phyloP scores from a whole-genome alignment of 495 filamentous ascomycete species.

The Aspergillus cavernicola region DNA sequence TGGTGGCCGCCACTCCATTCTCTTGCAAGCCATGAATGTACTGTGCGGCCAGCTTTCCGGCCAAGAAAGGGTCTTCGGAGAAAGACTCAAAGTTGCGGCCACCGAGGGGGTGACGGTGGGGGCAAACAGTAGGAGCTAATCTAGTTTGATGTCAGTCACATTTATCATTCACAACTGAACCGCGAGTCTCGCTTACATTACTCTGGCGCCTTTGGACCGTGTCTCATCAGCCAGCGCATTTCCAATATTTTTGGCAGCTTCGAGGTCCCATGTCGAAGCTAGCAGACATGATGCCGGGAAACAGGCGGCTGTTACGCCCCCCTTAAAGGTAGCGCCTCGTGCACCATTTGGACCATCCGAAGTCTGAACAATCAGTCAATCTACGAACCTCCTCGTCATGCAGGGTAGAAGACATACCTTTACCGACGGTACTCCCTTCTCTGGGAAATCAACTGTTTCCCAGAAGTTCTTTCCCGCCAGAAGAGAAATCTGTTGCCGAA shows the following conservation, averaged over 20 bases:
- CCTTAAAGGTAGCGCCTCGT: slow-evolving; percentile 1
- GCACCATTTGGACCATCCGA: slow-evolving; percentile 7
- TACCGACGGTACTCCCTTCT: slow-evolving; percentile 1
- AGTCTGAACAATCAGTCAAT: background rate
- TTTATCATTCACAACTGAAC: background rate
- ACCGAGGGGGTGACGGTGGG: slow-evolving; percentile 5
- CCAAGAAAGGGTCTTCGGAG: slow-evolving; percentile 10
- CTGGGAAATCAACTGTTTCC: slow-evolving; percentile 1
- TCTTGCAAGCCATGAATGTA: slow-evolving; percentile 53
- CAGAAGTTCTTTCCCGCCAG: slow-evolving; percentile 5
- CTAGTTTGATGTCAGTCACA: background rate
- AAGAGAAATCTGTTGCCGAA: background rate
- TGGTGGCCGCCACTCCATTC: slow-evolving; percentile 56
- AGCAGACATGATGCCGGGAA: slow-evolving; percentile 5
- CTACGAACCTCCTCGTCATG: background rate
- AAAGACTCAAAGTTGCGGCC: slow-evolving; percentile 14
- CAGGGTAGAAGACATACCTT: background rate
- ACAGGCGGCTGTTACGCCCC: background rate
- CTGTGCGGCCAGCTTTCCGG: slow-evolving; percentile 4
- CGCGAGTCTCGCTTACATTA: background rate
- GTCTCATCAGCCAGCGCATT: slow-evolving; percentile 1
- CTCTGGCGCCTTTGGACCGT: slow-evolving; percentile 2
- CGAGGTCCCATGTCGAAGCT: slow-evolving; percentile 6
- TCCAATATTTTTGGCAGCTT: slow-evolving; percentile 1
- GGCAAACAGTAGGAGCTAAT: slow-evolving; percentile 6